Evolutionary conservation across 495 filamentous ascomycete species (phyloP), one percentile per base, ranked within the genome.

Genomic region (Penicillium cosmopolitanum): DNA sequence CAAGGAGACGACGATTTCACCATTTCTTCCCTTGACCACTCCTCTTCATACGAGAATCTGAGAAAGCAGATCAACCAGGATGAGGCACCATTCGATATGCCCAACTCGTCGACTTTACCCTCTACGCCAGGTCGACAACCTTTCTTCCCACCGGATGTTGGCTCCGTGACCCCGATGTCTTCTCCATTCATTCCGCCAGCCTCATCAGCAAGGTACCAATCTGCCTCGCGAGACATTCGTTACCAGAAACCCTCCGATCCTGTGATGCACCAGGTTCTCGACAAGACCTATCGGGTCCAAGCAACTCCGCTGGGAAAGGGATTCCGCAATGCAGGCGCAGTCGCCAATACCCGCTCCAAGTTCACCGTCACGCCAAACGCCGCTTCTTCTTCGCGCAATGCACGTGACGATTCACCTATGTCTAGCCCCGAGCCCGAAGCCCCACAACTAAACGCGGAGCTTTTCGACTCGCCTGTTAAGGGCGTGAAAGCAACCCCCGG

Each of bases 241-340:
- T 55, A 70, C 56, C 62, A 68, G 58, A 78, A 82, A 72, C 54
- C 69, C 77, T 65, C 74, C 21, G 92, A 96, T 69, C 85, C 87
- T 1, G 81, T 98, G 7, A 79, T 98, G 11, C 95, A 98, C 70
- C 89, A 89, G 57, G 80, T 98, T 36, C 85, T 92, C 8, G 91
- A 97, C 76, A 97, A 95, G 70, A 97, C 89, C 44, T 98, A 96
- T 73, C 90, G 96, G 31, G 76, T 98, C 1, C 89, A 92, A 76
- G 93, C 95, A 12, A 98, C 95, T 9, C 96, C 95, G 0, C 86
- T 91, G 51, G 89, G 79, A 56, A 81, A 73, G 64, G 63, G 68
- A 52, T 73, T 66, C 55, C 55, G 54, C 47, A 66, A 68, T 42
- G 48, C 51, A 6, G 60, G 55, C n/a, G 50, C 57, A 1, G 68